phyloP scores from a whole-genome alignment of 805 yeast species.

The Ascoidea rubescens region DNA sequence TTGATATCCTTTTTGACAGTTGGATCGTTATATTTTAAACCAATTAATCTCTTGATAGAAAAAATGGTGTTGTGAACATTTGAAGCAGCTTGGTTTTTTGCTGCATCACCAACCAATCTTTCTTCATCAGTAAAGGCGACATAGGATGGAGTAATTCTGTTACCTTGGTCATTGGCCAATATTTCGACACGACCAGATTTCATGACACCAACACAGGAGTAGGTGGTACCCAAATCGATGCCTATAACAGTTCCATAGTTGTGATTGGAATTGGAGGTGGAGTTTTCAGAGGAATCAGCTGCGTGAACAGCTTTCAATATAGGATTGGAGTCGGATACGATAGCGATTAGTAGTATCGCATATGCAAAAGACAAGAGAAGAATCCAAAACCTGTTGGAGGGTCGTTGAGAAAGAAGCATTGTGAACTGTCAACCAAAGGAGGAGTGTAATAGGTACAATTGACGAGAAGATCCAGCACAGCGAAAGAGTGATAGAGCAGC shows the following conservation, averaged over 20 bases:
- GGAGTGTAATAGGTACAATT: too few relatives aligned
- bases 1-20: constrained; percentile 72
- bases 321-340: too few relatives aligned
- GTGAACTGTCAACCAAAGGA: too few relatives aligned
- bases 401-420: too few relatives aligned
- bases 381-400: too few relatives aligned
- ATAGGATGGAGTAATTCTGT: constrained; percentile 90
- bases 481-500: too few relatives aligned
- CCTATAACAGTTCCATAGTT: constrained; percentile 60
- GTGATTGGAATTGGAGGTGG: neutral
- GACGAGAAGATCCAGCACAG: too few relatives aligned
- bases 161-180: constrained; percentile 92
- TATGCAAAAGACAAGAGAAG: too few relatives aligned
- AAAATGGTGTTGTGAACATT: constrained; percentile 79
- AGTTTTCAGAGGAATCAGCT: too few relatives aligned
- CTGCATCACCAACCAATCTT: constrained; percentile 91
- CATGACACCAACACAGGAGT: constrained; percentile 91
- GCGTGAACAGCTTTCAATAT: too few relatives aligned
- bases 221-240: constrained; percentile 95
- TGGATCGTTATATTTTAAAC: constrained; percentile 63
- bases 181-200: constrained; percentile 81
- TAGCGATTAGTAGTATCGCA: too few relatives aligned
- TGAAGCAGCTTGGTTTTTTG: constrained; percentile 88
- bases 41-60: constrained; percentile 86
- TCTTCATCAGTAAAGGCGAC: constrained; percentile 89